Evolutionary conservation across 2,329 filamentous ascomycete genomes (phyloP).

Genomic region (Aspergillus novofumigatus): DNA sequence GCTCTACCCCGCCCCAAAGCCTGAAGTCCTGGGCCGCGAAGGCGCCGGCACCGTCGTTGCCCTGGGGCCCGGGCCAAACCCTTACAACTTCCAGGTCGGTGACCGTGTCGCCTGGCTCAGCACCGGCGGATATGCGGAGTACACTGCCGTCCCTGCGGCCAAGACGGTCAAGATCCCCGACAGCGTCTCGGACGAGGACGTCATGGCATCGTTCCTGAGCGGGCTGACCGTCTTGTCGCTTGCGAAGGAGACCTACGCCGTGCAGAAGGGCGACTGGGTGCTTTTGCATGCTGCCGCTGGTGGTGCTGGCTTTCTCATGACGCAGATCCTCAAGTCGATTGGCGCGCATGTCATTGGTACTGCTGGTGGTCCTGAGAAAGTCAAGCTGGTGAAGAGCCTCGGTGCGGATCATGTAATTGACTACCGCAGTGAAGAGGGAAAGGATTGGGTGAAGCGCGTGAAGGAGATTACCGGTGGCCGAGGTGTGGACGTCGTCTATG

Average conservation of each 20-base stretch:
- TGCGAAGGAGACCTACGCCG: slow-evolving; percentile 63
- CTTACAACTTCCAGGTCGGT: slow-evolving; percentile 58
- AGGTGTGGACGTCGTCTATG: slow-evolving; percentile 75
- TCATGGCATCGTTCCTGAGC: slow-evolving; percentile 69
- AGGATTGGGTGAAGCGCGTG: slow-evolving; percentile 72
- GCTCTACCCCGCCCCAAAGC: slow-evolving; percentile 68
- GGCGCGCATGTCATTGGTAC: slow-evolving; percentile 79
- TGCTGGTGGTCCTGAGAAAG: slow-evolving; percentile 69
- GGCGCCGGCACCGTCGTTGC: slow-evolving; percentile 67
- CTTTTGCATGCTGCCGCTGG: slow-evolving; percentile 84
- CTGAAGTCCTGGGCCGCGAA: slow-evolving; percentile 76
- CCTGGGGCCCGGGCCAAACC: slow-evolving; percentile 49
- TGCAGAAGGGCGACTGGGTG: slow-evolving; percentile 73
- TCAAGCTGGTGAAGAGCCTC: slow-evolving; percentile 59
- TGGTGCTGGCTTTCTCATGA: slow-evolving; percentile 71
- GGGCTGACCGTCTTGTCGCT: slow-evolving; percentile 79
- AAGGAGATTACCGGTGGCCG: slow-evolving; percentile 77
- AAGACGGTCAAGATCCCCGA: slow-evolving; percentile 62
- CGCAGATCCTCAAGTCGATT: slow-evolving; percentile 66
- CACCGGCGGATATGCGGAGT: slow-evolving; percentile 55
- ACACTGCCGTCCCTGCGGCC: slow-evolving; percentile 50
- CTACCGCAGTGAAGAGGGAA: slow-evolving; percentile 77
- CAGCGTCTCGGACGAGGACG: slow-evolving; percentile 56
- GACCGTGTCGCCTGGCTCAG: slow-evolving; percentile 69
- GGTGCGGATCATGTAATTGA: slow-evolving; percentile 71